Base-by-base conservation (phyloP, 352 stramenopile species). In the Halophytophthora polymorphica region DNA sequence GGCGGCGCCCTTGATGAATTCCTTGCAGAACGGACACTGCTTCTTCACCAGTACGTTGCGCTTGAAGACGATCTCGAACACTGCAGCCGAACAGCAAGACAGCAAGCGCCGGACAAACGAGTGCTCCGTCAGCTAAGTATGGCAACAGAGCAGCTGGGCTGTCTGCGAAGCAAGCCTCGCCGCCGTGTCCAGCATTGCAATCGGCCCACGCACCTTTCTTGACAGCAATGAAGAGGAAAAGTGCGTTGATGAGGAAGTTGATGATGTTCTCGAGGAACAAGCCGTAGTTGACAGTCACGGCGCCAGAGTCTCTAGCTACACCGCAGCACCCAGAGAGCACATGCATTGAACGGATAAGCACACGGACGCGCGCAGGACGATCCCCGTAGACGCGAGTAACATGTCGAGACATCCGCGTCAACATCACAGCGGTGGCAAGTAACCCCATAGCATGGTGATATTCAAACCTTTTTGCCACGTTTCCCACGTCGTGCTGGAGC, bases 181-280 rank as follows among this genome's bases (percentile, higher is more conserved):
- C 6, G 18, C 15, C 12, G 25, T 13, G 25, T 38, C n/a, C n/a
- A n/a, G n/a, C n/a, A n/a, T n/a, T n/a, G n/a, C n/a, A n/a, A n/a
- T n/a, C n/a, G n/a, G n/a, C n/a, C n/a, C 45, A 42, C 59, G 19
- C 42, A 83, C 71, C 67, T 71, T 88, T 84, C 53, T 88, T 88
- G 45, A 88, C 74, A 15, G 77, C 73, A 39, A 85, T 54, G 61
- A 85, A 88, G 23, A 88, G 61, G 47, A 88, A 88, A 18, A 88
- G 60, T 7, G 77, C 74, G 37, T 86, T 84, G 55, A 83, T 82
- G 53, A 86, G 45, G 44, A 88, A 88, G 52, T 88, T 88, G 55
- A 88, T 58, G 39, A 86, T 56, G 61, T 88, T 88, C 50, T 88
- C 74, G 1, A 71, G 23, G 42, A 88, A 88, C 18, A 80, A 52